Evolutionary conservation across 2,329 filamentous ascomycete genomes (phyloP), one percentile per base, ranked within the genome.

Genomic region (Beauveria australis): DNA sequence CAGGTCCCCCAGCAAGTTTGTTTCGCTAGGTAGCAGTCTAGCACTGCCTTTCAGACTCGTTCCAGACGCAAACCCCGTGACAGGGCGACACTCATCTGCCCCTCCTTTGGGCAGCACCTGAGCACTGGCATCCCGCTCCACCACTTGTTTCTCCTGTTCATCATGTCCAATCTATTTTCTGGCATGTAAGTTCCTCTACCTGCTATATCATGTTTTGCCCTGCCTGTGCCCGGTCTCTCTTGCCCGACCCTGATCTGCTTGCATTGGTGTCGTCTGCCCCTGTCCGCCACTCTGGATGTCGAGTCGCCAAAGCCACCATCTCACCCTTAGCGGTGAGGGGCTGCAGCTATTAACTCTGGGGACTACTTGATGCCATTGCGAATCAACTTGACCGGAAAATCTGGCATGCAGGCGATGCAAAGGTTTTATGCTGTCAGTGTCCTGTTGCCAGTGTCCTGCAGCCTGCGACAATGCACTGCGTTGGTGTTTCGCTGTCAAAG

Each of bases 131-230:
- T 60, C 41, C 28, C 56, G 61, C 57, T 60, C 52, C 61, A 60
- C 57, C 47, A 24, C 19, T 41, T 22, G 53, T 55, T 62, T 60
- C 56, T 55, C 47, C 51, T 44, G 41, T 47, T 59, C 61, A 57
- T 30, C 57, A 62, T 62, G 61, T 62, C 61, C 48, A 62, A 62
- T 59, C 61, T 62, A 30, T 62, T 62, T 40, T 62, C 61, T 57
- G 61, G 61, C 30, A 62, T 62, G 61, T 62, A 58, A 62, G 61
- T 62, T 24, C n/a, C n/a, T 19, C 14, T 59, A 44, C 24, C 44
- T 60, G 16, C 51, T 26, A 51, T 48, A 28, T 41, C 19, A 8
- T 53, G 40, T 12, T 22, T 41, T 41, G 24, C 19, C 26, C 5
- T 24, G n/a, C 19, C n/a, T 46, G 12, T 24, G n/a, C 10, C 43